Base-by-base conservation (phyloP, 495 filamentous ascomycete species). In the Barbatosphaeria neglecta region DNA sequence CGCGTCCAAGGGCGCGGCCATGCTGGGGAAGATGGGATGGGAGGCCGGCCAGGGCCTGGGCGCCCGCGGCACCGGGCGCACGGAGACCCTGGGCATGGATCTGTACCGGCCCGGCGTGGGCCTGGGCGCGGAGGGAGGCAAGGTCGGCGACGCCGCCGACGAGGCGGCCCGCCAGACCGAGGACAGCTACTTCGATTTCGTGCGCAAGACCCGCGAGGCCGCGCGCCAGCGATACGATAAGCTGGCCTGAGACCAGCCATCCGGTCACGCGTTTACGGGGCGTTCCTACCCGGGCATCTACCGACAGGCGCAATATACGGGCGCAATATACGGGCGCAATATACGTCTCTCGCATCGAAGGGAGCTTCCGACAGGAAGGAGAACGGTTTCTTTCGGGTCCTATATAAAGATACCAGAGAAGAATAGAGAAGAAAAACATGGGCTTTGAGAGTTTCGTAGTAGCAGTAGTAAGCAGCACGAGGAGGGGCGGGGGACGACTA, bases 1-100 rank as follows among this genome's bases (percentile, higher is more conserved):
- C 17, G 73, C 75, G 46, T 90, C 86, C n/a, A 95, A 90, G 66
- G 90, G 89, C 20, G 84, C 86, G 6, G 79, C 83, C 1, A 67
- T 96, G 25, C 74, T 96, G 6, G 81, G 83, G 42, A 95, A 94
- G 67, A 93, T 95, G 86, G 89, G 89, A 15, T 95, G 86, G 86
- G 81, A 73, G 11, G 77, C 77, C 2, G 89, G 89, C 1, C 74
- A 80, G 46, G 90, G 90, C 1, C 68, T 96, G 17, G 90, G 90
- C 37, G 86, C 83, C 2, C 76, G 83, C 52, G 85, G 88, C 0
- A 80, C 81, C 1, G 90, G 89, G 3, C 76, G 81, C 42, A 86
- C 80, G 0, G 82, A 82, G 16, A 83, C 86, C 0, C 84, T 96
- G 45, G 72, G 80, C 11, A 85, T 86, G 0, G 80, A 86, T 41